A percentile compares a stretch with the other conserved stretches of the same genome.
Conservation (phyloP, 768 basidiomycete genomes). For the Podaxis rugospora region DNA sequence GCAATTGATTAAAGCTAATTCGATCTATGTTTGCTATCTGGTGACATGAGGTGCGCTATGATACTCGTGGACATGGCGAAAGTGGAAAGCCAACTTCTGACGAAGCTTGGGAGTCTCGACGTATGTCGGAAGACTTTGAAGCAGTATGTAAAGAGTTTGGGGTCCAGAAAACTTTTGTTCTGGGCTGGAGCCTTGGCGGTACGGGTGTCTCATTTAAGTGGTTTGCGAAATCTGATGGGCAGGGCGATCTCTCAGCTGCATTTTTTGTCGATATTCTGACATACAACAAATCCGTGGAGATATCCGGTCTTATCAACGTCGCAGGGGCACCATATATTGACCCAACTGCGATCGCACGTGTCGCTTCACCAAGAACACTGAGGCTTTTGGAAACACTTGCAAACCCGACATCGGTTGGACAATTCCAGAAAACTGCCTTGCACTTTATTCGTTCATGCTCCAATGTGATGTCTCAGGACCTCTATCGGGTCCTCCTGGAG, state of each 20-base stretch:
- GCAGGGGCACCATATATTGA: slow-evolving; percentile 24
- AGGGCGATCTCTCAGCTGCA: slow-evolving; percentile 9
- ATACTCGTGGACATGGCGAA: slow-evolving; percentile 28
- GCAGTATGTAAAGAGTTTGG: slow-evolving; percentile 26
- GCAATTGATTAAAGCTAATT: background rate
- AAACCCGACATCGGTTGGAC: slow-evolving; percentile 19
- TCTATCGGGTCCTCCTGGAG: slow-evolving; percentile 19
- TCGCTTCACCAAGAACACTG: slow-evolving; percentile 16
- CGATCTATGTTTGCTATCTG: background rate
- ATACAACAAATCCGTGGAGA: slow-evolving; percentile 20
- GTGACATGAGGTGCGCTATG: slow-evolving; percentile 18
- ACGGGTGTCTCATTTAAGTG: background rate
- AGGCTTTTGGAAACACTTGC: slow-evolving; percentile 16
- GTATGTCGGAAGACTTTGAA: slow-evolving; percentile 26
- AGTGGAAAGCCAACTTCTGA: slow-evolving; percentile 23
- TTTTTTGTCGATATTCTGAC: slow-evolving; percentile 22
- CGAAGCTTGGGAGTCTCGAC: slow-evolving; percentile 23
- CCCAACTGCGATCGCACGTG: slow-evolving; percentile 14
- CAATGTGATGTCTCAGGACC: slow-evolving; percentile 11
- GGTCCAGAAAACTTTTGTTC: slow-evolving; percentile 24
- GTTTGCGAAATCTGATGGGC: background rate
- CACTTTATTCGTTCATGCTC: slow-evolving; percentile 17
- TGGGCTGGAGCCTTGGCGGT: slow-evolving; percentile 26
- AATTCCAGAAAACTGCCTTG: slow-evolving; percentile 19
- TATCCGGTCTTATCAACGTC: slow-evolving; percentile 24